Conservation (phyloP, 192 early-diverging fungal species). For the Neocallimastix lanati region DNA sequence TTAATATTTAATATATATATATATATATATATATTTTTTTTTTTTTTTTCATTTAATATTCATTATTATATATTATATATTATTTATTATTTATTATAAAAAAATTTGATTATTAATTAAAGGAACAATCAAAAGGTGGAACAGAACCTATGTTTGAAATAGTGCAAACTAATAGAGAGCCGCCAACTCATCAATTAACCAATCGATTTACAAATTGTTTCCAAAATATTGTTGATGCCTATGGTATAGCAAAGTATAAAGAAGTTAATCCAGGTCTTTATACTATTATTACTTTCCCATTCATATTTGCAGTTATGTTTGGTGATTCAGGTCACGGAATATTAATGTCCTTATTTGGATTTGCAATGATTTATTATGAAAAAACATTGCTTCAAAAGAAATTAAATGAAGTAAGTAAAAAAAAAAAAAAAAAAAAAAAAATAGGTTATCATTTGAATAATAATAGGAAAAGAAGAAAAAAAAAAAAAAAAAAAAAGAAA, state of each 20-base stretch:
- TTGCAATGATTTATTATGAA: constrained; percentile 65
- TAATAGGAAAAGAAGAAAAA: too few species aligned
- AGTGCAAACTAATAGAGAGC: constrained; percentile 64
- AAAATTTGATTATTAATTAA: too few species aligned
- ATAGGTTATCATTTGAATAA: too few species aligned
- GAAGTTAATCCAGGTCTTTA: constrained; percentile 98
- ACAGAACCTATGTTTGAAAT: constrained; percentile 58
- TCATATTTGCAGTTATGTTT: constrained; percentile 99
- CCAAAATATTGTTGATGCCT: constrained; percentile 93
- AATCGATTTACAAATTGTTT: constrained; percentile 95
- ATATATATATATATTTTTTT: too few species aligned
- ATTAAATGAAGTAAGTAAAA: constrained; percentile 9
- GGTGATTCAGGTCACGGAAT: constrained; percentile 95
- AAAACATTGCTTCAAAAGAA: constrained; percentile 51
- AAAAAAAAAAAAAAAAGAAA: too few species aligned
- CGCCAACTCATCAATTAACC: constrained; percentile 83
- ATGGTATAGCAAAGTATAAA: constrained; percentile 85
- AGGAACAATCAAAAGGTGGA: not conserved
- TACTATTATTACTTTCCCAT: constrained; percentile 92
- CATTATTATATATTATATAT: too few species aligned
- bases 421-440: too few species aligned
- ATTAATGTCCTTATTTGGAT: constrained; percentile 55
- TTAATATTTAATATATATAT: too few species aligned
- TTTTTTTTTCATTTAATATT: too few species aligned
- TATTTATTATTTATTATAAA: too few species aligned